Conservation (phyloP, 352 stramenopile species). For the Globisporangium ultimum region DNA sequence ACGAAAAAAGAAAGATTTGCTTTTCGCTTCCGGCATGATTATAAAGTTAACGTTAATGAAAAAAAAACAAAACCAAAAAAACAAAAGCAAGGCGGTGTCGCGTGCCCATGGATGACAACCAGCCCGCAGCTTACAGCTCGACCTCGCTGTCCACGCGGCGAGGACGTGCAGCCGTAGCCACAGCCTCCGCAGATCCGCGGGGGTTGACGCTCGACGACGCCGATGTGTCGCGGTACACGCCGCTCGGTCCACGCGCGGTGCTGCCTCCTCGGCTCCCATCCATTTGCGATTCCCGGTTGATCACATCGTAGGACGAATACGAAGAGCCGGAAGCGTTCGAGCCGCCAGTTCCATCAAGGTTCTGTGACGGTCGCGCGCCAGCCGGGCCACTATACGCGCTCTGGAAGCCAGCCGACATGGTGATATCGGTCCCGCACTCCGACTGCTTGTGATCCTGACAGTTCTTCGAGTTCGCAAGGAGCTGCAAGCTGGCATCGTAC, state of each 20-base stretch:
- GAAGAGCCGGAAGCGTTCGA: slow-evolving; percentile 19
- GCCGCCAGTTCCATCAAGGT: slow-evolving; percentile 10
- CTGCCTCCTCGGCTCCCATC: slow-evolving; percentile 20
- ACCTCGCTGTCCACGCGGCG: slow-evolving; percentile 61
- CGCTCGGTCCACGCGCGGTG: slow-evolving; percentile 21
- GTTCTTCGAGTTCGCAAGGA: slow-evolving; percentile 24
- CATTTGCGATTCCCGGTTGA: slow-evolving; percentile 13
- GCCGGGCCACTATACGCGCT: slow-evolving; percentile 16
- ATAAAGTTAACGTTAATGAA: neutral
- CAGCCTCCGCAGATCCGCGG: neutral
- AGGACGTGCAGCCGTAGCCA: slow-evolving; percentile 10
- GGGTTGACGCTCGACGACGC: slow-evolving; percentile 12
- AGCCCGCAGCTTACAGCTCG: slow-evolving; percentile 32
- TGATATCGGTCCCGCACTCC: slow-evolving; percentile 12
- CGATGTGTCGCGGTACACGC: slow-evolving; percentile 15
- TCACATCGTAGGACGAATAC: slow-evolving; percentile 20
- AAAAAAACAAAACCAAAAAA: too few species aligned
- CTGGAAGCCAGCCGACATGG: slow-evolving; percentile 22
- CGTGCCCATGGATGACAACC: neutral
- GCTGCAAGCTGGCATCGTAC: slow-evolving; percentile 38
- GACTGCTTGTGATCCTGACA: slow-evolving; percentile 17
- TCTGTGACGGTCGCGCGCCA: slow-evolving; percentile 11
- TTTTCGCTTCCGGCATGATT: neutral
- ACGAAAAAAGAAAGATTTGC: too few species aligned
- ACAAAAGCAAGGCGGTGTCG: too few species aligned